These are phyloP conservation scores for Plasmodium knowlesi DNA, from an alignment of 169 alveolate species.

Conservation along the genomic window DNA sequence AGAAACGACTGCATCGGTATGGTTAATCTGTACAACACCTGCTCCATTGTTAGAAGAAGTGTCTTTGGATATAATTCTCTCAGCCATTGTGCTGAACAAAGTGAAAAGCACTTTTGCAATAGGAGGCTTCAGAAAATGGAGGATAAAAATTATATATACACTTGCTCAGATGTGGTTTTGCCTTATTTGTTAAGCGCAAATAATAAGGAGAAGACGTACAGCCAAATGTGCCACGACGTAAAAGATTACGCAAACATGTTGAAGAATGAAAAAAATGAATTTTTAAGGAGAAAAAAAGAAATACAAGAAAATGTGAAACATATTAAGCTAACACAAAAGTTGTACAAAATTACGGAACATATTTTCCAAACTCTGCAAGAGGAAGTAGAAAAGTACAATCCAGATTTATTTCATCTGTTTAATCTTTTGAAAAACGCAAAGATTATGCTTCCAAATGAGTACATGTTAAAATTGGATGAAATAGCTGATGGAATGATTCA, in stretches of 20 bases:
- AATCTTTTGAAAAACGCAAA: conserved; percentile 15
- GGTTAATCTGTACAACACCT: conserved; percentile 45
- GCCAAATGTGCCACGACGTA: conserved; percentile 16
- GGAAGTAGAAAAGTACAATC: neutral
- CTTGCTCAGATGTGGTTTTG: conserved; percentile 51
- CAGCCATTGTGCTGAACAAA: conserved; percentile 5
- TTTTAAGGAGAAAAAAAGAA: conserved; percentile 17
- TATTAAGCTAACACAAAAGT: neutral
- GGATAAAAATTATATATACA: conserved; percentile 26
- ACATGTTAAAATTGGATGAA: conserved; percentile 9
- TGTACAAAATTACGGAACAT: conserved; percentile 37
- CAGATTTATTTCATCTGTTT: conserved; percentile 14
- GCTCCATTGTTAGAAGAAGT: conserved; percentile 33
- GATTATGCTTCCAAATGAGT: neutral
- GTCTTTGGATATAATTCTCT: neutral
- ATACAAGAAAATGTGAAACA: conserved; percentile 21
- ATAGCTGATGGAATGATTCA: conserved; percentile 1
- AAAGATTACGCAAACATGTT: conserved; percentile 7
- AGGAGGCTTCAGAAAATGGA: conserved; percentile 4
- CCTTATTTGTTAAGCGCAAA: conserved; percentile 53
- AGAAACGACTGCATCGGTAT: conserved; percentile 16
- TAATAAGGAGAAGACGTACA: conserved; percentile 1
- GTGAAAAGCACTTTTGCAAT: conserved; percentile 25
- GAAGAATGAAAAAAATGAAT: conserved; percentile 23
- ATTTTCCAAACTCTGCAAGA: conserved; percentile 19